Conservation (phyloP, 305 asterid genomes). For the Fraxinus velutina region DNA sequence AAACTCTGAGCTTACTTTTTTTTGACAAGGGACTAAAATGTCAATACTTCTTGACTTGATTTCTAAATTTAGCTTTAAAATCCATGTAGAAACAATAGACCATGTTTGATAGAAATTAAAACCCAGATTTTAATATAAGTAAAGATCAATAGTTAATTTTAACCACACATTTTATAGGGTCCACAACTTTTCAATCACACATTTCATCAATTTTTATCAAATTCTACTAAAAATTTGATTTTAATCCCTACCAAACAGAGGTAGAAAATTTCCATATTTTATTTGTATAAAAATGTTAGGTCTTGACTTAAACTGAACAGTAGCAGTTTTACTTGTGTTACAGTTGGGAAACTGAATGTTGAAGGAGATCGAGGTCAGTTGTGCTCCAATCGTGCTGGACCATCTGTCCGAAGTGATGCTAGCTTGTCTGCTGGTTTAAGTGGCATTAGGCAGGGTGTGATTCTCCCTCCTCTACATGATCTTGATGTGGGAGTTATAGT, state of each 20-base stretch:
- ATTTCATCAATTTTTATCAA: too few relatives aligned
- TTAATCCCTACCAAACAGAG: neutral
- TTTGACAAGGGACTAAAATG: neutral
- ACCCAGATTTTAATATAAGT: neutral
- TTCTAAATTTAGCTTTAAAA: neutral
- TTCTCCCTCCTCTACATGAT: constrained; percentile 77
- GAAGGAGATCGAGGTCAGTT: constrained; percentile 27
- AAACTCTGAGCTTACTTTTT: neutral
- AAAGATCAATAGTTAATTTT: neutral
- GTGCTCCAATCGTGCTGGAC: constrained; percentile 28
- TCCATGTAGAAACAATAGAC: neutral
- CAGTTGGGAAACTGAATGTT: constrained; percentile 35
- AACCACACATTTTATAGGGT: neutral
- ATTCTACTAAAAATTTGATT: neutral
- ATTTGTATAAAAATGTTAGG: constrained; percentile 13
- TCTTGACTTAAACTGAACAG: neutral
- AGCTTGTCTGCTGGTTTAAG: constrained; percentile 44
- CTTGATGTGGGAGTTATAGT: constrained; percentile 77
- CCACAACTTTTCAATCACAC: neutral
- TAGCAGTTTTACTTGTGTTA: constrained; percentile 19
- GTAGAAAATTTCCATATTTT: neutral
- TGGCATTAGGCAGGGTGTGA: constrained; percentile 33
- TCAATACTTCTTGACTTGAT: neutral
- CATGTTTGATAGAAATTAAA: neutral
- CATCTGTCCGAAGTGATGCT: constrained; percentile 34